Evolutionary conservation across 73 alveolate genomes (phyloP).

Genomic region (Paramecium sonneborni): DNA sequence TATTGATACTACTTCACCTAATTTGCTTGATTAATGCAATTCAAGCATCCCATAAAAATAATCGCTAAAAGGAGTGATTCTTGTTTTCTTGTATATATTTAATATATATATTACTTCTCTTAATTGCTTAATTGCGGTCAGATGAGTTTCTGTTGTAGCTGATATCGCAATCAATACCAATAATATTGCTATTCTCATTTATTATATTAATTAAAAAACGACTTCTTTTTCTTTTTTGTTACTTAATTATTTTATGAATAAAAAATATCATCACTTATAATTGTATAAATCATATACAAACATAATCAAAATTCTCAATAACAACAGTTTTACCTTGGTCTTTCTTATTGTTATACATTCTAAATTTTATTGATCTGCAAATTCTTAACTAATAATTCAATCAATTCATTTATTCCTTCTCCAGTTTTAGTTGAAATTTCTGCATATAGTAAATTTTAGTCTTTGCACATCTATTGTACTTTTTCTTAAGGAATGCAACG

Average conservation of each 20-base stretch:
- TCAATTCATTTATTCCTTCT: background rate
- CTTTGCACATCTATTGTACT: background rate
- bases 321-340: background rate
- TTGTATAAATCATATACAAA: no score
- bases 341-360: background rate
- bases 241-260: background rate
- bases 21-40: background rate
- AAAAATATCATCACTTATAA: background rate
- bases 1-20: background rate
- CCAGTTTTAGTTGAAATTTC: background rate
- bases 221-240: background rate
- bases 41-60: slow-evolving; percentile 39
- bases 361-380: background rate
- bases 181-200: background rate
- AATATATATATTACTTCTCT: background rate
- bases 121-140: background rate
- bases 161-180: background rate
- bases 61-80: slow-evolving; percentile 40
- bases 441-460: background rate
- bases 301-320: background rate
- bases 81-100: background rate
- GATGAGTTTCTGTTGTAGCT: slow-evolving; percentile 12
- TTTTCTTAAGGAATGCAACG: background rate
- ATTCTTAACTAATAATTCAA: background rate
- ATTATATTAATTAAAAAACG: slow-evolving; percentile 23